phyloP scores from a whole-genome alignment of 2,329 filamentous ascomycete species.

The Penicillium palitans region DNA sequence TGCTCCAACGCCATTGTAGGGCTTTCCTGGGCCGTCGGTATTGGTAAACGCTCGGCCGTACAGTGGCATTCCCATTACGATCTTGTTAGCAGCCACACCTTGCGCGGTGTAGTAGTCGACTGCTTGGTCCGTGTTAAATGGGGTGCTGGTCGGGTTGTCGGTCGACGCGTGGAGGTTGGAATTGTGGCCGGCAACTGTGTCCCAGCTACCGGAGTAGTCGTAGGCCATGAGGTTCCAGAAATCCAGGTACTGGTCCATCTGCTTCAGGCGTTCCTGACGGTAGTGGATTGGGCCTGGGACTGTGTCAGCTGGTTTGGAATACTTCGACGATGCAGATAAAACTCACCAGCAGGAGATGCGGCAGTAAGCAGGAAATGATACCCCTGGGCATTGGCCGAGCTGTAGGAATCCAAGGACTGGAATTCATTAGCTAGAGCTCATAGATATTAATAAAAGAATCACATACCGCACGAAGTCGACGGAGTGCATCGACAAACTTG shows the following conservation, averaged over 20 bases:
- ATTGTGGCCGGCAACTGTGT: conserved; percentile 69
- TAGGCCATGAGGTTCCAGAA: conserved; percentile 73
- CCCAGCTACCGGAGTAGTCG: conserved; percentile 83
- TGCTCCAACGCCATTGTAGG: conserved; percentile 67
- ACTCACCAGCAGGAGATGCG: conserved; percentile 46
- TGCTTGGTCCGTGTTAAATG: conserved; percentile 73
- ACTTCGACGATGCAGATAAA: neutral
- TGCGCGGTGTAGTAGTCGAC: conserved; percentile 67
- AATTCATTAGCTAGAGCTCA: neutral
- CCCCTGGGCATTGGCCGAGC: conserved; percentile 38
- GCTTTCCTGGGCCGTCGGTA: conserved; percentile 70
- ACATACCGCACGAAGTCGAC: conserved; percentile 33
- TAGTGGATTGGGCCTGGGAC: conserved; percentile 47
- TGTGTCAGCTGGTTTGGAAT: neutral
- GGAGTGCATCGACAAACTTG: conserved; percentile 39
- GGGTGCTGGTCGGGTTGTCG: conserved; percentile 63
- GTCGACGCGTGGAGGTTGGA: conserved; percentile 70
- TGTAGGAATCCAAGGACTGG: conserved; percentile 46
- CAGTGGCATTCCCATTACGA: conserved; percentile 89
- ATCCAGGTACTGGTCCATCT: conserved; percentile 51
- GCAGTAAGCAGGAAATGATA: conserved; percentile 50
- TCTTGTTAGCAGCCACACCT: conserved; percentile 67
- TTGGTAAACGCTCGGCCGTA: conserved; percentile 82
- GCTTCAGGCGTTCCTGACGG: conserved; percentile 43
- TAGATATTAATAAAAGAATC: neutral